Base-by-base conservation (phyloP, 148 eudicot species). In the Camellia sinensis region DNA sequence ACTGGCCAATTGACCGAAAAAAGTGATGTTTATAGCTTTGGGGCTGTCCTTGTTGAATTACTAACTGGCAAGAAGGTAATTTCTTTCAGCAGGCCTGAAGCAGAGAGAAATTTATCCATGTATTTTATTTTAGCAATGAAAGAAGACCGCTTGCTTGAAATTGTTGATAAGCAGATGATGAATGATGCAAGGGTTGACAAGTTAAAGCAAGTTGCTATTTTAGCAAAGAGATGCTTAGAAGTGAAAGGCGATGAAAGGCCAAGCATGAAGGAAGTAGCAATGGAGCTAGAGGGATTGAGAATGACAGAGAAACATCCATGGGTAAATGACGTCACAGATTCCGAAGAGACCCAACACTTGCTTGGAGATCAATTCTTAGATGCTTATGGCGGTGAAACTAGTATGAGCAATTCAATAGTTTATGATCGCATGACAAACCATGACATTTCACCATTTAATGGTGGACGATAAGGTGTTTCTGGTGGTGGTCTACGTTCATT, bases 21-120 rank as follows among this genome's bases (percentile, higher is more conserved):
- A 76, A 89, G 92, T 44, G 92, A 89, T 56, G 91, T 91, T 69
- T 91, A 91, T 60, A 91, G 93, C 79, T 89, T 87, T 61, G 91
- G 93, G 40, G 91, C 89, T 3, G 89, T 90, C 60, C 65, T 61
- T n/a, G 65, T 61, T 2, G 22, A 61, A 22, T 7, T 61, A 17
- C 65, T 61, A 61, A 61, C 22, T 2, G 5, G 65, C 3, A 61
- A 61, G 21, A n/a, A 17, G 4, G 65, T 22, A 61, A 4, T n/a
- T 4, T 61, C 65, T 17, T 17, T 61, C 7, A 22, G 18, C 6
- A 61, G 19, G 21, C 65, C 19, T 4, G 22, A n/a, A n/a, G 0
- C 2, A 17, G 65, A 17, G 22, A n/a, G 65, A 5, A 61, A 5
- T 61, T n/a, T n/a, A 61, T 29, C 22, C 0, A 61, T 3, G 22